Percentiles rank a stretch among this genome's conserved stretches.
Evolutionary conservation across 2,329 filamentous ascomycete genomes (phyloP).

Genomic region (Fusarium devonianum): DNA sequence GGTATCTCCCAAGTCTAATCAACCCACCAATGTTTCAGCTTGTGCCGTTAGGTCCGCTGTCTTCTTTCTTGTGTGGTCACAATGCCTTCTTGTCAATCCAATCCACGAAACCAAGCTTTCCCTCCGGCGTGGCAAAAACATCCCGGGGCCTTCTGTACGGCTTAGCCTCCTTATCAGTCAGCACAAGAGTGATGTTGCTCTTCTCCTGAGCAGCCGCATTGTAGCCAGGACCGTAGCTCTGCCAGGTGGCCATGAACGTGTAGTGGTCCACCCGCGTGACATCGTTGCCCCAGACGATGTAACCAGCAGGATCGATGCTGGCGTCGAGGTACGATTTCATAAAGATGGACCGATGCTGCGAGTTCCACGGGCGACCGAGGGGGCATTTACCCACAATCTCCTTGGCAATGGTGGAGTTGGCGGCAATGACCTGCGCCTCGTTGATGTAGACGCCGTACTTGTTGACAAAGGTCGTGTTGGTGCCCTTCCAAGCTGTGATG

Average conservation of each 20-base stretch:
- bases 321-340: slow-evolving; percentile 62
- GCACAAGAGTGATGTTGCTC: slow-evolving; percentile 53
- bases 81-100: slow-evolving; percentile 29
- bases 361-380: slow-evolving; percentile 70
- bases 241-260: slow-evolving; percentile 65
- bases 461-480: slow-evolving; percentile 70
- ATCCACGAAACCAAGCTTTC: slow-evolving; percentile 10
- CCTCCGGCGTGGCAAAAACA: slow-evolving; percentile 30
- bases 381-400: slow-evolving; percentile 56
- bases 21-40: no score
- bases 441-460: slow-evolving; percentile 73
- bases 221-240: slow-evolving; percentile 60
- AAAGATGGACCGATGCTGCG: slow-evolving; percentile 64
- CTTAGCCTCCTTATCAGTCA: slow-evolving; percentile 47
- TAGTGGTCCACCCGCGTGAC: slow-evolving; percentile 44
- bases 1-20: no score
- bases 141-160: slow-evolving; percentile 33
- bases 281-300: slow-evolving; percentile 46
- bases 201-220: slow-evolving; percentile 54
- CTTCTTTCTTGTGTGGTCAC: not conserved
- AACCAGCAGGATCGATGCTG: slow-evolving; percentile 60
- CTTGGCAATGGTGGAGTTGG: slow-evolving; percentile 56
- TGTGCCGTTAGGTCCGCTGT: no score
- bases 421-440: slow-evolving; percentile 59
- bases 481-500: slow-evolving; percentile 71